These are phyloP conservation scores for Penicillium silybi DNA, from an alignment of 495 filamentous ascomycete genomes.

Conservation along the genomic window DNA sequence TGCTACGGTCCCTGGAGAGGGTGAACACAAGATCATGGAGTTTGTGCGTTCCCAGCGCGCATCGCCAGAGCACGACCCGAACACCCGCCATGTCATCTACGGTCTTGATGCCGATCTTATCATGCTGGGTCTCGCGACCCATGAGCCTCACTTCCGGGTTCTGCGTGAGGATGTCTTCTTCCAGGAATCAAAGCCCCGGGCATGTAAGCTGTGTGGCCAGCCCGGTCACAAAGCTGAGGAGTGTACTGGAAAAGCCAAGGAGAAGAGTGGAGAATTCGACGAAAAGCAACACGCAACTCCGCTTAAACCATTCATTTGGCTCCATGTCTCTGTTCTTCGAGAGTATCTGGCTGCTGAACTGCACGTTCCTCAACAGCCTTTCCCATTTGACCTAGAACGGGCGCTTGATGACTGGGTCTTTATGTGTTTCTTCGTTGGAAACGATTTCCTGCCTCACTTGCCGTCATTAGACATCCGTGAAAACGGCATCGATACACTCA, in stretches of 20 bases:
- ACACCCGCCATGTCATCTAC: slow-evolving; percentile 94
- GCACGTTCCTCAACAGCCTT: slow-evolving; percentile 71
- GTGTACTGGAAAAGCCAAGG: slow-evolving; percentile 77
- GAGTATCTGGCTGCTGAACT: slow-evolving; percentile 94
- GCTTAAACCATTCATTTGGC: slow-evolving; percentile 95
- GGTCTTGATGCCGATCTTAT: slow-evolving; percentile 95
- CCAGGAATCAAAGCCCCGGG: slow-evolving; percentile 74
- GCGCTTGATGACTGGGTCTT: slow-evolving; percentile 99
- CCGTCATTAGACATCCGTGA: slow-evolving; percentile 96
- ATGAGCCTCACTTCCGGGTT: slow-evolving; percentile 96
- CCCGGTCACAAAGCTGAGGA: slow-evolving; percentile 80
- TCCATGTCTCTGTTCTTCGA: slow-evolving; percentile 84
- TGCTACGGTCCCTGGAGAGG: slow-evolving; percentile 94
- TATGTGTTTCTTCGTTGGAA: slow-evolving; percentile 99
- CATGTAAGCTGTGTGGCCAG: slow-evolving; percentile 85
- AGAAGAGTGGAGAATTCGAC: slow-evolving; percentile 79
- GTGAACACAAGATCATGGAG: slow-evolving; percentile 99
- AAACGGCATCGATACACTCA: slow-evolving; percentile 93
- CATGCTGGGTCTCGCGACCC: slow-evolving; percentile 95
- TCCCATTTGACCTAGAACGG: slow-evolving; percentile 84
- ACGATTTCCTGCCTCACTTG: slow-evolving; percentile 96
- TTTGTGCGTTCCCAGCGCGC: slow-evolving; percentile 92
- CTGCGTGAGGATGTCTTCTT: slow-evolving; percentile 96
- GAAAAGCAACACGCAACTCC: slow-evolving; percentile 69
- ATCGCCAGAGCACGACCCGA: slow-evolving; percentile 88